Conservation (phyloP, 2,329 filamentous ascomycete species). For the Arthrobotrys iridis region DNA sequence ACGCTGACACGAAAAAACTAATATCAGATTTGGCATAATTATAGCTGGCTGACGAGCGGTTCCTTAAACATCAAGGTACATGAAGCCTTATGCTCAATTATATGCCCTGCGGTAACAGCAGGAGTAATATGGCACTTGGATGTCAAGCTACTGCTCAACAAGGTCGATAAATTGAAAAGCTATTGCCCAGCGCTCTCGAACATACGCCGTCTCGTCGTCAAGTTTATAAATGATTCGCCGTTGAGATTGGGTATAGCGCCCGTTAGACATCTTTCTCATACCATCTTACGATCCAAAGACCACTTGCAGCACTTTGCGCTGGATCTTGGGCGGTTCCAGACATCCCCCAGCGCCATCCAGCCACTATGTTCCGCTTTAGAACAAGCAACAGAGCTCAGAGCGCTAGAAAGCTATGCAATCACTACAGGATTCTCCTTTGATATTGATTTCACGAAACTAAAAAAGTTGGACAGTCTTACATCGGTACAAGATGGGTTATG, state of each 20-base stretch:
- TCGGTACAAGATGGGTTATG: background rate
- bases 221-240: background rate
- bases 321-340: background rate
- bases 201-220: background rate
- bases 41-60: conserved; percentile 1
- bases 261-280: background rate
- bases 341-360: background rate
- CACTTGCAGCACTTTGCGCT: background rate
- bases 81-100: background rate
- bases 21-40: background rate
- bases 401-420: background rate
- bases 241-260: background rate
- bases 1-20: background rate
- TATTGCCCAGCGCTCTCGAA: background rate
- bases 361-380: background rate
- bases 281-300: background rate
- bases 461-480: background rate
- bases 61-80: background rate
- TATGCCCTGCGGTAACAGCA: background rate
- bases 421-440: background rate
- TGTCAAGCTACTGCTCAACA: background rate
- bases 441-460: background rate
- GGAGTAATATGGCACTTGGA: background rate
- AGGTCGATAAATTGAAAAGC: background rate
- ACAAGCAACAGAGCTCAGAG: background rate